Percentiles rank a stretch among this genome's conserved stretches.
These are phyloP conservation scores for Panicum hallii DNA, from an alignment of 202 grass and related monocot genomes.

Conservation along the genomic window DNA sequence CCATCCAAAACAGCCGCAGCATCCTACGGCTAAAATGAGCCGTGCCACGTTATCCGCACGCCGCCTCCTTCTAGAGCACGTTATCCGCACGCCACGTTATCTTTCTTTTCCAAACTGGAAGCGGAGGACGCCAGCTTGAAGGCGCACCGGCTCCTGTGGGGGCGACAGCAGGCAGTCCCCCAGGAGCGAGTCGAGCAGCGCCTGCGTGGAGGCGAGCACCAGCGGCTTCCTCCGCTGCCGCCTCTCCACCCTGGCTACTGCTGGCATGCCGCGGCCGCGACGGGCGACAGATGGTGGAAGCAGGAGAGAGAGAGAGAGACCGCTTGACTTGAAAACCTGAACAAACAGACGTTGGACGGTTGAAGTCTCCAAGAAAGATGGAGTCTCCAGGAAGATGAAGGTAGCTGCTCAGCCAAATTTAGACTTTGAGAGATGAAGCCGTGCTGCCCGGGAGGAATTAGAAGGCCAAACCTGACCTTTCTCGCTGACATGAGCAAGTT, in stretches of 20 bases:
- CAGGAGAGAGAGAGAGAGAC: not conserved
- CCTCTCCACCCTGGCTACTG: conserved; percentile 44
- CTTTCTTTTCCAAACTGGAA: conserved; percentile 55
- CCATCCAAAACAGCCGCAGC: too few species aligned
- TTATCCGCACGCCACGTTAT: too few species aligned
- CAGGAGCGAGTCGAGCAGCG: not conserved
- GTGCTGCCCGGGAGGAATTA: too few species aligned
- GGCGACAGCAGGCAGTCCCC: too few species aligned
- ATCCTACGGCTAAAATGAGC: too few species aligned
- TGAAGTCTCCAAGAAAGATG: too few species aligned
- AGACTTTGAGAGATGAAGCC: not conserved
- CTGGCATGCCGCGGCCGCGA: not conserved
- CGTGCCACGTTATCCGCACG: too few species aligned
- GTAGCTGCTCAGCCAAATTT: not conserved
- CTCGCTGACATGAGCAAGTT: too few species aligned
- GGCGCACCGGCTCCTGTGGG: conserved; percentile 28
- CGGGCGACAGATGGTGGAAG: not conserved
- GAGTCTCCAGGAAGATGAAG: not conserved
- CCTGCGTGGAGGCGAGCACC: conserved; percentile 81
- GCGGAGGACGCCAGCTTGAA: conserved; percentile 71
- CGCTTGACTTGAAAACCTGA: not conserved
- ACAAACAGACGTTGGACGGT: not conserved
- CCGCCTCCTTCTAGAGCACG: too few species aligned
- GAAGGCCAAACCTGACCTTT: too few species aligned
- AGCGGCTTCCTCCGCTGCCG: conserved; percentile 67